A percentile compares a stretch with the other conserved stretches of the same genome.
These are phyloP conservation scores for Corymbia maculata DNA, from an alignment of 345 rosid genomes.

Conservation along the genomic window DNA sequence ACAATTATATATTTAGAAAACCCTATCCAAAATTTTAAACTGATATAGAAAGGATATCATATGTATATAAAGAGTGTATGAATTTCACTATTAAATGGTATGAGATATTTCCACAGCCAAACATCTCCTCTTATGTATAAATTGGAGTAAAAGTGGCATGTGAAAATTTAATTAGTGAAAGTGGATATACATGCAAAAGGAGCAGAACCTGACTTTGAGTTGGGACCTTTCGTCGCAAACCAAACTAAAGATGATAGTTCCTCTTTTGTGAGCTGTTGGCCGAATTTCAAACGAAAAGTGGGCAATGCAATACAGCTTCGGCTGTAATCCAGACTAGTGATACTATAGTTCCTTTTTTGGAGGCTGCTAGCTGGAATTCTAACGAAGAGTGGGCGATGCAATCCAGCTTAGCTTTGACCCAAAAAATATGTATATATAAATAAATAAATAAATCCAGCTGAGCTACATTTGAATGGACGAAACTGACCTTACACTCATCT, in stretches of 20 bases:
- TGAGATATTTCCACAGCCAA: not conserved
- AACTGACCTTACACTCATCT: not conserved
- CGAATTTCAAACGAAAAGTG: not conserved
- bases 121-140: not conserved
- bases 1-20: no score
- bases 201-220: not conserved
- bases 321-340: no score
- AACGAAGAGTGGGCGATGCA: no score
- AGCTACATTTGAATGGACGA: not conserved
- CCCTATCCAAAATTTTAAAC: not conserved
- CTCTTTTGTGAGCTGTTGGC: not conserved
- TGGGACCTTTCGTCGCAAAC: not conserved
- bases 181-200: not conserved
- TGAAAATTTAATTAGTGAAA: not conserved
- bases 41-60: not conserved
- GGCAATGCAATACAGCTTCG: not conserved
- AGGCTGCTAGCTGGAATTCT: no score
- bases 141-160: no score
- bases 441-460: not conserved
- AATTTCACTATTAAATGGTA: not conserved
- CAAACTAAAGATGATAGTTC: not conserved
- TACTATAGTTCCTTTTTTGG: no score
- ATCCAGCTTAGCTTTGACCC: not conserved
- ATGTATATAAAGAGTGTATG: not conserved
- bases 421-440: no score